phyloP scores from a whole-genome alignment of 2,329 filamentous ascomycete genomes.

The Lasiodiplodia sp. region DNA sequence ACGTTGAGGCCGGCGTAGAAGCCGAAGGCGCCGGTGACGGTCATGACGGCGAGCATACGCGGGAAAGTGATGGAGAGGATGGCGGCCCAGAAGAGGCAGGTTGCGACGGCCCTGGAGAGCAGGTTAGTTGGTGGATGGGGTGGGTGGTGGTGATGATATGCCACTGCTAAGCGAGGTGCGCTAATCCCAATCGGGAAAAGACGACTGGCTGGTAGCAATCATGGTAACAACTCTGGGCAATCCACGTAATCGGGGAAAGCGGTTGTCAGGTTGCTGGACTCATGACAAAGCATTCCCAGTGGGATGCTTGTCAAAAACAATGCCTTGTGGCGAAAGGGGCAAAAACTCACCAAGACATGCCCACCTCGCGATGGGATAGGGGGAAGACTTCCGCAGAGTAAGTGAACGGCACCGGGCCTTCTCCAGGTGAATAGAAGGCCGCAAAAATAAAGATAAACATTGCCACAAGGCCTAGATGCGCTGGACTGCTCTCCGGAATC shows the following conservation, averaged over 20 bases:
- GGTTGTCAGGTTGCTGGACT: too few species aligned
- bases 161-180: too few species aligned
- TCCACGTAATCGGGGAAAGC: too few species aligned
- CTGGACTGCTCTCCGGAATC: constrained; percentile 50
- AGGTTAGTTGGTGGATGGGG: not conserved
- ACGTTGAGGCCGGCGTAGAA: constrained; percentile 69
- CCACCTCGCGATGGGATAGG: constrained; percentile 73
- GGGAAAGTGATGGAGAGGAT: constrained; percentile 71
- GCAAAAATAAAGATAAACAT: constrained; percentile 66
- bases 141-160: not conserved
- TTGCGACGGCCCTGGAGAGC: constrained; percentile 62
- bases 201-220: too few species aligned
- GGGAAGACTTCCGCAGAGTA: constrained; percentile 76
- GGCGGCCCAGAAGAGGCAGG: constrained; percentile 66
- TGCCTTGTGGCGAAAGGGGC: not conserved
- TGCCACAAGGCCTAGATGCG: constrained; percentile 59
- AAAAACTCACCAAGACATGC: constrained; percentile 65
- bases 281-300: too few species aligned
- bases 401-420: constrained; percentile 68
- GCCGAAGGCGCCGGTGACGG: constrained; percentile 63
- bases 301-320: too few species aligned
- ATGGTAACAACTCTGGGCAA: too few species aligned
- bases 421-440: constrained; percentile 51
- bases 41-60: constrained; percentile 61
- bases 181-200: too few species aligned